phyloP scores from a whole-genome alignment of 2,329 filamentous ascomycete genomes.

The Fusarium sp. region DNA sequence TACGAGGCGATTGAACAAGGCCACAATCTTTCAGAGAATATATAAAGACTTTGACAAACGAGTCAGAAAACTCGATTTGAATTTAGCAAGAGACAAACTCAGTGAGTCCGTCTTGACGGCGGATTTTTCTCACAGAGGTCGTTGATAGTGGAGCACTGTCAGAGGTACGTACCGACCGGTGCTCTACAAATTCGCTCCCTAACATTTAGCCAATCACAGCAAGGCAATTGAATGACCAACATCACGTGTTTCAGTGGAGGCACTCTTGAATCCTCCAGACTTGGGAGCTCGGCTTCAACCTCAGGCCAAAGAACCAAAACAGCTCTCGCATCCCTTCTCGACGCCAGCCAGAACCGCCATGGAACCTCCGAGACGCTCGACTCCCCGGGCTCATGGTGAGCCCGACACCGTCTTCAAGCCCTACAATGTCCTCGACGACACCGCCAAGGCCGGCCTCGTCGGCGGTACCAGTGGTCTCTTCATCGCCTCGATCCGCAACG shows the following conservation, averaged over 20 bases:
- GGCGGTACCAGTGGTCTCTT: conserved; percentile 77
- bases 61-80: background rate
- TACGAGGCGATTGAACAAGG: too few species aligned
- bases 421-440: conserved; percentile 78
- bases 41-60: background rate
- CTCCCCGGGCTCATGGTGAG: conserved; percentile 42
- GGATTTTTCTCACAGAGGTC: conserved; percentile 39
- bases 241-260: conserved; percentile 50
- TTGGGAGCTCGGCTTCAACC: conserved; percentile 44
- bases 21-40: background rate
- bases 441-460: conserved; percentile 73
- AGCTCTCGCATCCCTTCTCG: conserved; percentile 38
- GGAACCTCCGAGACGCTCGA: conserved; percentile 47
- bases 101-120: background rate
- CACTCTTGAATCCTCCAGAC: conserved; percentile 39
- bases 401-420: conserved; percentile 68
- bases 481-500: conserved; percentile 85
- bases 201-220: conserved; percentile 46
- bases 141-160: conserved; percentile 23
- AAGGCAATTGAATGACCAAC: conserved; percentile 50
- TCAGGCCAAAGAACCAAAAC: conserved; percentile 44
- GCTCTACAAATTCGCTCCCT: conserved; percentile 18
- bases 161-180: conserved; percentile 34
- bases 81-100: background rate
- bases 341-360: conserved; percentile 44